Base-by-base conservation (phyloP, 148 eudicot genomes). In the Cornus suecica region DNA sequence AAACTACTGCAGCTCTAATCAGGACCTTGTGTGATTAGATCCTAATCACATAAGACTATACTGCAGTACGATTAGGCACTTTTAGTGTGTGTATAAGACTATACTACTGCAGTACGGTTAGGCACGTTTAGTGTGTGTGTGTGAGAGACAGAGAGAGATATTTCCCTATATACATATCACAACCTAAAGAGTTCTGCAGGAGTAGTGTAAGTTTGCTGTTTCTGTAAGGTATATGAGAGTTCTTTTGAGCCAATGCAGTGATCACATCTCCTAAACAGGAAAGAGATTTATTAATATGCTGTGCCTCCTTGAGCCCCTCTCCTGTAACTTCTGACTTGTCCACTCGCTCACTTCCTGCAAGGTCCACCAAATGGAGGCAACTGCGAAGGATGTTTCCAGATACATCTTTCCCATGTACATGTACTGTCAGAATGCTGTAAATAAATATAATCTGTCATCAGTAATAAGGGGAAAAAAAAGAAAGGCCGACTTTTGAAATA, bases 171-270 rank as follows among this genome's bases (percentile, higher is more conserved):
- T n/a, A n/a, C 18, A 64, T 9, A 71, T 16, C 7, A 64, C 29
- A 77, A 94, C 98, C 98, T 87, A 94, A 81, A 42, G 92, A 87
- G 82, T 92, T 90, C 90, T 94, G 95, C 85, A 94, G 77, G 69
- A 90, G 86, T 32, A 86, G 72, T 22, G 96, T 92, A 61, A 94
- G 94, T 81, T 90, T 94, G 89, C 96, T 90, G 89, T 89, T 88
- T 75, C 88, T 76, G 74, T 94, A 88, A 58, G 93, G 92, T 37
- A 83, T 84, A 78, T 89, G 68, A 54, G 98, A 79, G 34, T 72
- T 90, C 82, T 94, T 94, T 82, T 90, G 97, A 73, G 96, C 91
- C 82, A 89, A 86, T 30, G 97, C 94, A 28, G 92, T 72, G 61
- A 94, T 88, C 78, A 92, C 96, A 80, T 94, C 92, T 74, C 90